Evolutionary conservation across 495 filamentous ascomycete genomes (phyloP).

Genomic region (Staphylotrichum tortipilum): DNA sequence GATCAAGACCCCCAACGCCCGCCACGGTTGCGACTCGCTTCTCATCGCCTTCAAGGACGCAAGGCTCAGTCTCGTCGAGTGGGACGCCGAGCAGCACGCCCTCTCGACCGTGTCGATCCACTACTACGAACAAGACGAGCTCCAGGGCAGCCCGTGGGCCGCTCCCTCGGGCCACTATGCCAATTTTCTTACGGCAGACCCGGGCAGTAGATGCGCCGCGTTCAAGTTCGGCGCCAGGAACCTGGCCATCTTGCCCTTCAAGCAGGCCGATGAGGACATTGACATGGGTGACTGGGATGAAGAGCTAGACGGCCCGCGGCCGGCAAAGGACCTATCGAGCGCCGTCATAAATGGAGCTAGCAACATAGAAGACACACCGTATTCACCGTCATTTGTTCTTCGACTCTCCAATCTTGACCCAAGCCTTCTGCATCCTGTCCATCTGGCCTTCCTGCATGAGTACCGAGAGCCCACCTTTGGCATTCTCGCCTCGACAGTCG

Average conservation of each 20-base stretch:
- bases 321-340: slow-evolving; percentile 33
- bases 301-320: slow-evolving; percentile 56
- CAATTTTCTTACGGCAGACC: slow-evolving; percentile 80
- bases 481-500: slow-evolving; percentile 67
- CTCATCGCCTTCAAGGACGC: slow-evolving; percentile 80
- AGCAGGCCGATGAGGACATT: slow-evolving; percentile 80
- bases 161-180: slow-evolving; percentile 57
- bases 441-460: slow-evolving; percentile 88
- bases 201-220: slow-evolving; percentile 82
- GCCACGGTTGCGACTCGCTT: slow-evolving; percentile 77
- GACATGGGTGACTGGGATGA: slow-evolving; percentile 81
- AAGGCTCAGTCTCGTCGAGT: slow-evolving; percentile 86
- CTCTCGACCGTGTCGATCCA: slow-evolving; percentile 89
- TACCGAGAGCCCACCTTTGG: slow-evolving; percentile 97
- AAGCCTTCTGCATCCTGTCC: slow-evolving; percentile 74
- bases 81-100: slow-evolving; percentile 71
- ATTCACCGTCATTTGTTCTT: slow-evolving; percentile 83
- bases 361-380: slow-evolving; percentile 59
- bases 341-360: slow-evolving; percentile 47
- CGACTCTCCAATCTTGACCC: slow-evolving; percentile 81
- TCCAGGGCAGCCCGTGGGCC: slow-evolving; percentile 65
- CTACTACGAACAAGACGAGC: slow-evolving; percentile 92
- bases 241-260: slow-evolving; percentile 89
- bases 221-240: slow-evolving; percentile 84
- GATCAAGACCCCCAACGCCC: slow-evolving; percentile 59